Evolutionary conservation across 768 basidiomycete genomes (phyloP).

Genomic region (Lyophyllum shimeji): DNA sequence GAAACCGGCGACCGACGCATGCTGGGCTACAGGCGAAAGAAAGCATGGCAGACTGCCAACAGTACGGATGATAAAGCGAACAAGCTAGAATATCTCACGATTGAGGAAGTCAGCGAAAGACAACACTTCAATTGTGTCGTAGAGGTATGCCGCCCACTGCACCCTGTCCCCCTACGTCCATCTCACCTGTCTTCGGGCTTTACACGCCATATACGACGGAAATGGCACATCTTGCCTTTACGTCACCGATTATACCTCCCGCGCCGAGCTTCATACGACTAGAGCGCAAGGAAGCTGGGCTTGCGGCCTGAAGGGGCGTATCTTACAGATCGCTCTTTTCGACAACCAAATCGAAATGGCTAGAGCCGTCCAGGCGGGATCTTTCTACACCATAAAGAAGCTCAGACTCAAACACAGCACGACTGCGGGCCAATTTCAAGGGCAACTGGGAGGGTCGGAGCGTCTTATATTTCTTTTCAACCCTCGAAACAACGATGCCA

Average conservation of each 20-base stretch:
- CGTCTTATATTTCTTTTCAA: constrained; percentile 45
- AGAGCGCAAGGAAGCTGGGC: constrained; percentile 36
- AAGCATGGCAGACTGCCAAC: constrained; percentile 36
- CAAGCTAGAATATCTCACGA: constrained; percentile 41
- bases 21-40: constrained; percentile 44
- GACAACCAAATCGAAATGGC: constrained; percentile 44
- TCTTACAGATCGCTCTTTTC: constrained; percentile 53
- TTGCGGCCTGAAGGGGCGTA: constrained; percentile 43
- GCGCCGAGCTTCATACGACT: constrained; percentile 38
- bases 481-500: constrained; percentile 31
- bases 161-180: not conserved
- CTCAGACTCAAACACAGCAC: constrained; percentile 44
- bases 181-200: constrained; percentile 36
- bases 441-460: constrained; percentile 47
- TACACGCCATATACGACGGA: constrained; percentile 37
- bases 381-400: constrained; percentile 48
- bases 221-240: constrained; percentile 41
- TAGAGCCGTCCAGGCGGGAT: constrained; percentile 36
- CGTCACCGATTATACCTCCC: constrained; percentile 66
- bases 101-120: constrained; percentile 44
- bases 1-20: constrained; percentile 5
- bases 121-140: constrained; percentile 55
- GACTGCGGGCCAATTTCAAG: constrained; percentile 32
- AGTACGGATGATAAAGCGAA: constrained; percentile 19
- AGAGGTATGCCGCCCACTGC: constrained; percentile 39